Base-by-base conservation (phyloP, 2,329 filamentous ascomycete species). In the Dichotomopilus funicola region DNA sequence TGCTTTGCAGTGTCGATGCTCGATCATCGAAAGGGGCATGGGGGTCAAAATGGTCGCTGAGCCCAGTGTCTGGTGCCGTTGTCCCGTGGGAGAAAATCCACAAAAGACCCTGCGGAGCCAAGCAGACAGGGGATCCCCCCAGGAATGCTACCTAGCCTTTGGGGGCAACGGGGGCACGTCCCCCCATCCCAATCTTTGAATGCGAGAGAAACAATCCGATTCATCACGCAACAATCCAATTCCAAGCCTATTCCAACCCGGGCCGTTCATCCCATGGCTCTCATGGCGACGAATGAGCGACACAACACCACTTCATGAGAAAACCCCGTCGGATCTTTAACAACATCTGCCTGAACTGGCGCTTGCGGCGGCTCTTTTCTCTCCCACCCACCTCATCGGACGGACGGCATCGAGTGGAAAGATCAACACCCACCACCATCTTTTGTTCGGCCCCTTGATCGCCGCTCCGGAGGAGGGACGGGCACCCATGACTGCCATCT, bases 51-150 rank as follows among this genome's bases (percentile, higher is more conserved):
- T 31, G 6, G 44, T 35, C 8, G 37, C 49, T 19, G 40, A 27
- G 19, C 19, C 19, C 27, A n/a, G n/a, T 33, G 34, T 36, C 40
- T 19, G 45, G 12, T 51, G 55, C 53, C 57, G 57, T 36, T 52
- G 42, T 44, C 44, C 53, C 45, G 52, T 45, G 55, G 13, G n/a
- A 45, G 31, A 40, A 13, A 48, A 27, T 40, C 38, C 35, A 43
- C 49, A 48, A 54, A 47, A 56, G 35, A 40, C 53, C 55, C 58
- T 60, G 45, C 13, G 31, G 37, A 37, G 34, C 55, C 57, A 58
- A 57, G 55, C 42, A 8, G 49, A 59, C 57, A 45, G 46, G 57
- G 49, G 31, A 45, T 19, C 5, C 44, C 13, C 12, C 40, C 8
- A 45, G 34, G 8, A 38, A 8, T 8, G 36, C 36, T 38, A 31